Evolutionary conservation across 164 flowering plant species (phyloP).

Genomic region (Umbilicus rupestris): DNA sequence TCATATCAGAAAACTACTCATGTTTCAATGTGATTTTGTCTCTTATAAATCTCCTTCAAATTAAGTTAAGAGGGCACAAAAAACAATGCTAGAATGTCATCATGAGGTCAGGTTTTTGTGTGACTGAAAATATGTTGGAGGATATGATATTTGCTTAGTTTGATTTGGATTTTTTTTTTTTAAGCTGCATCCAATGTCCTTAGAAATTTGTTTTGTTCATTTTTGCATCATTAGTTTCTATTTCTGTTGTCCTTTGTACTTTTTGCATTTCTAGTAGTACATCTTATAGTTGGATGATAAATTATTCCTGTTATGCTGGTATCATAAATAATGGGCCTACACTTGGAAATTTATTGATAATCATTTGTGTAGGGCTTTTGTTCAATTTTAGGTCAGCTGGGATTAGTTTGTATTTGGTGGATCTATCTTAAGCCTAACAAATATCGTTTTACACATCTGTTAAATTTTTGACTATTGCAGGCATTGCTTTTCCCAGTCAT

Average conservation of each 20-base stretch:
- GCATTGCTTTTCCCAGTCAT: conserved; percentile 63
- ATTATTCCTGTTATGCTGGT: no score
- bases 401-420: background rate
- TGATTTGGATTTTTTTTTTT: no score
- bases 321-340: no score
- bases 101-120: background rate
- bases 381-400: no score
- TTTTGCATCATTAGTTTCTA: no score
- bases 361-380: background rate
- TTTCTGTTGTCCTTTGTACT: no score
- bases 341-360: no score
- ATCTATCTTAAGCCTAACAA: background rate
- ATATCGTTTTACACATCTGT: background rate
- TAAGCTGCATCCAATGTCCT: no score
- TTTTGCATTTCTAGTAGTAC: no score
- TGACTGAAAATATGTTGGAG: background rate
- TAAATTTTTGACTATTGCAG: conserved; percentile 20
- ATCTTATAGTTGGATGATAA: no score
- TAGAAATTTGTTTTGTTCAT: no score
- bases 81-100: background rate
- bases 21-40: background rate
- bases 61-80: background rate
- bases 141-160: no score
- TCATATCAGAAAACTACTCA: background rate
- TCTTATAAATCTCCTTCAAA: background rate